Base-by-base conservation (phyloP, 495 filamentous ascomycete genomes). In the Neurospora sp. region DNA sequence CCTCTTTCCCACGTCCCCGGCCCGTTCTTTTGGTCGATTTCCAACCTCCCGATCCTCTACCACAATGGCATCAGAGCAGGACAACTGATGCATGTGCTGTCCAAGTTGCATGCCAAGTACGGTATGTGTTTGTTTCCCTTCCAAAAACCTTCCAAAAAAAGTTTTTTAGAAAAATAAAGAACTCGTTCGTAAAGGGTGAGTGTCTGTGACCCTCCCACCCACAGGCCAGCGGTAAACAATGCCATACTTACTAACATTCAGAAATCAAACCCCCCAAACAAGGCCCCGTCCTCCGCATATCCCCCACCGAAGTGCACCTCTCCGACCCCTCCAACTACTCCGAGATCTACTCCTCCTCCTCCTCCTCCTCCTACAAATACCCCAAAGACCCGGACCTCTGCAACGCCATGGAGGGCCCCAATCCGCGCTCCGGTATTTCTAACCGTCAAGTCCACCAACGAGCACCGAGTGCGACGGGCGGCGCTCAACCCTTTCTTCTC, bases 401-500 rank as follows among this genome's bases (percentile, higher is more conserved):
- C 48, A 38, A 37, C 22, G 40, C 72, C n/a, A 61, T 75, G 38
- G 75, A 71, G 2, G 66, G 46, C 16, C 72, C 73, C 3, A 46
- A n/a, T 75, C 39, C 59, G 41, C 35, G 40, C 69, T 3, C 59
- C 70, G 40, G 72, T 69, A 22, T 59, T 75, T n/a, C 71, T 80
- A 38, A 76, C 78, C n/a, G 76, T 81, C 7, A 72, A 74, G 1
- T 71, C 73, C 22, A 75, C 76, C 31, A 77, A 81, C 3, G 71
- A 80, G 9, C 84, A 85, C 75, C 78, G 78, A 0, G 44, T 74
- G 1, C 79, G 81, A 6, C 79, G 84, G 6, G 72, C 70, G 0
- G 75, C 76, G 0, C 71, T 85, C 11, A 83, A 82, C 74, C 80
- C 81, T 0, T 85, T 85, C 73, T 85, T 85, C 76, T 85, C 84